phyloP scores from a whole-genome alignment of 768 basidiomycete species.

The Naganishia vishniacii region DNA sequence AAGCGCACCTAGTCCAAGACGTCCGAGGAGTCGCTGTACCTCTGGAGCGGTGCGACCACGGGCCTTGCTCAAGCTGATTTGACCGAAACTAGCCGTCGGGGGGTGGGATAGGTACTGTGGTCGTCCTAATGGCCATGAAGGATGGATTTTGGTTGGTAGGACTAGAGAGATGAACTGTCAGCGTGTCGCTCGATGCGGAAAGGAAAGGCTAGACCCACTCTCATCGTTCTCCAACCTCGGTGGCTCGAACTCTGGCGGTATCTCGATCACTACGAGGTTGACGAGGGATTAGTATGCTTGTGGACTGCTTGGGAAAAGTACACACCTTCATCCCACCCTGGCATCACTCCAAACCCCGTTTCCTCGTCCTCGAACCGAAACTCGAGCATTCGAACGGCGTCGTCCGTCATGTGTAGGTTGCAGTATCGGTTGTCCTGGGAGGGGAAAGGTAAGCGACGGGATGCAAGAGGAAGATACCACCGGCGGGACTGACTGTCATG shows the following conservation, averaged over 20 bases:
- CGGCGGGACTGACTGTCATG: conserved; percentile 2
- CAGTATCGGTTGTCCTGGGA: conserved; percentile 26
- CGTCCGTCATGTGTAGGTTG: conserved; percentile 25
- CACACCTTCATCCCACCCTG: conserved; percentile 27
- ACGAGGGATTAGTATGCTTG: neutral
- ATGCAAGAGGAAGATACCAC: no score
- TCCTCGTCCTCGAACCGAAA: conserved; percentile 25
- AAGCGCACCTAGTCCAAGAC: conserved; percentile 20
- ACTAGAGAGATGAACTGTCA: neutral
- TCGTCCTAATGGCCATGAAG: conserved; percentile 25
- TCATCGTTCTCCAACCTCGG: conserved; percentile 24
- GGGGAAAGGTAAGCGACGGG: neutral
- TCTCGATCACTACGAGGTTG: conserved; percentile 18
- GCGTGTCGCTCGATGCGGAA: neutral
- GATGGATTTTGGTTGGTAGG: conserved; percentile 24
- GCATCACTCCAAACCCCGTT: conserved; percentile 24
- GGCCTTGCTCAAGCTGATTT: conserved; percentile 7
- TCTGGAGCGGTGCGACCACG: conserved; percentile 16
- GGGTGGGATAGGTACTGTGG: conserved; percentile 23
- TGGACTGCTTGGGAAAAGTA: neutral
- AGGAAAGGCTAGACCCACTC: neutral
- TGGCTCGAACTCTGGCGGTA: conserved; percentile 25
- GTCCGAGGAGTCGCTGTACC: conserved; percentile 12
- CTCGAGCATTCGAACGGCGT: conserved; percentile 28
- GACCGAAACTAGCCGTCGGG: neutral